A percentile compares a stretch with the other conserved stretches of the same genome.
phyloP scores from a whole-genome alignment of 345 rosid species.

The Populus ilicifolia region DNA sequence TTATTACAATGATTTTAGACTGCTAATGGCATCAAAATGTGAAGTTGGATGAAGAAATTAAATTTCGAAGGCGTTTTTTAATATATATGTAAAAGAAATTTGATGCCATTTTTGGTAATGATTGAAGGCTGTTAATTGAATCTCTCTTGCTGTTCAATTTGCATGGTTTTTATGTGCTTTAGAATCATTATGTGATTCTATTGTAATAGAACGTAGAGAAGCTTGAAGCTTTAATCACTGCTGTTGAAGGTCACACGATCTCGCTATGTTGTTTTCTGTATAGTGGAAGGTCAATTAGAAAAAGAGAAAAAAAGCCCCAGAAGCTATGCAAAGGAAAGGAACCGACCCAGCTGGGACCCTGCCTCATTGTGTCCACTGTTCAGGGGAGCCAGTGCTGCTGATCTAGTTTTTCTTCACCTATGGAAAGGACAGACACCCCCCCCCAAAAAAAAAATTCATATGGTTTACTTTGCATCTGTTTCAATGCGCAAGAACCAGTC shows the following conservation, averaged over 20 bases:
- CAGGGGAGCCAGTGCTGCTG: background rate
- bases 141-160: background rate
- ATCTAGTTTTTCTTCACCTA: too few relatives aligned
- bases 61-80: too few relatives aligned
- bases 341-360: background rate
- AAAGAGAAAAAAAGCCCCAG: background rate
- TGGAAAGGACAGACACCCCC: too few relatives aligned
- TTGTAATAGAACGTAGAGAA: background rate
- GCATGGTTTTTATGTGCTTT: background rate
- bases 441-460: too few relatives aligned
- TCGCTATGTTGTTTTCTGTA: background rate
- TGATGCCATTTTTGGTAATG: too few relatives aligned
- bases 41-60: too few relatives aligned
- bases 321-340: background rate
- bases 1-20: background rate
- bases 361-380: background rate
- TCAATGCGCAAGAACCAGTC: too few relatives aligned
- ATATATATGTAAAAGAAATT: too few relatives aligned
- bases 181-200: background rate
- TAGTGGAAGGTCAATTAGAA: background rate
- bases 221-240: background rate
- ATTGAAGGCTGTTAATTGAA: background rate
- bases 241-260: background rate
- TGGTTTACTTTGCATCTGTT: too few relatives aligned
- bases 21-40: too few relatives aligned